phyloP scores from a whole-genome alignment of 306 rosid genomes.

The Heteromeles arbutifolia region DNA sequence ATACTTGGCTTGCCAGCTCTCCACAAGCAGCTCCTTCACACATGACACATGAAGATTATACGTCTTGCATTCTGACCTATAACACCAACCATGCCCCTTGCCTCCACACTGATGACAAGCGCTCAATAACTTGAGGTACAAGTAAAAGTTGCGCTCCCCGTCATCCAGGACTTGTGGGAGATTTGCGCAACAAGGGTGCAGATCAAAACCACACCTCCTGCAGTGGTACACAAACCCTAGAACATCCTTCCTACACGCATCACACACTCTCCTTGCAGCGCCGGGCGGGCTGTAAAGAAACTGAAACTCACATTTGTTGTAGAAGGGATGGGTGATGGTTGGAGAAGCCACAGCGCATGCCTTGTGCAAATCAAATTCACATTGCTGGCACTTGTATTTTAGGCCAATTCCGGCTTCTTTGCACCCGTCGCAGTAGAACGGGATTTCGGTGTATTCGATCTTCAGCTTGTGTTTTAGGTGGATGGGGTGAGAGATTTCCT shows the following conservation, averaged over 20 bases:
- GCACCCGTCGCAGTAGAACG: conserved; percentile 55
- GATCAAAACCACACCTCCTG: conserved; percentile 42
- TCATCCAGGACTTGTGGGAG: conserved; percentile 49
- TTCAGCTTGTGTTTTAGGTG: conserved; percentile 42
- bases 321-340: conserved; percentile 31
- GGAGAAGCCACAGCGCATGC: conserved; percentile 32
- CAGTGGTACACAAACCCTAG: conserved; percentile 48
- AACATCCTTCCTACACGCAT: conserved; percentile 38
- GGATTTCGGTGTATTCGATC: conserved; percentile 41
- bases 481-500: conserved; percentile 37
- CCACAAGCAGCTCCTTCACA: conserved; percentile 49
- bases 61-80: conserved; percentile 36
- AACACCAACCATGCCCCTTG: conserved; percentile 45
- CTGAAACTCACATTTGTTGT: conserved; percentile 38
- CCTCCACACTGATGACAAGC: conserved; percentile 44
- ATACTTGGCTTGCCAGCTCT: conserved; percentile 49
- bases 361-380: conserved; percentile 43
- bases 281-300: conserved; percentile 32
- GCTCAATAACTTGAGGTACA: conserved; percentile 31
- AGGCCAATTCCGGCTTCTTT: conserved; percentile 53
- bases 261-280: conserved; percentile 27
- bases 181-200: conserved; percentile 53
- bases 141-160: conserved; percentile 32
- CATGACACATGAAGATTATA: conserved; percentile 49
- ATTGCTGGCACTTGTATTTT: conserved; percentile 41